phyloP scores from a whole-genome alignment of 2,329 filamentous ascomycete species.

The Diaporthe sp. region DNA sequence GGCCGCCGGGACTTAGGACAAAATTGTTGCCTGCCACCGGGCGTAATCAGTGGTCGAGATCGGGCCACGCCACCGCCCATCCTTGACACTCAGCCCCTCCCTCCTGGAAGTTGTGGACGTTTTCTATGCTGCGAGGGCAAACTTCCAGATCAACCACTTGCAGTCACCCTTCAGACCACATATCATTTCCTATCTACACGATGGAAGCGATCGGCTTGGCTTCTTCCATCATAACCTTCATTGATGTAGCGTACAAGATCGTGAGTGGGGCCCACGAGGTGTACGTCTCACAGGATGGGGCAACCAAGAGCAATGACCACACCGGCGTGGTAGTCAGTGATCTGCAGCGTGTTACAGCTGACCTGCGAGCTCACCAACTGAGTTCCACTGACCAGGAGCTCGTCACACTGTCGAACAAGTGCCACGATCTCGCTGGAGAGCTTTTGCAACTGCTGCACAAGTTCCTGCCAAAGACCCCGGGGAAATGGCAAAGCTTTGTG shows the following conservation, averaged over 20 bases:
- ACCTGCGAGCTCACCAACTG: not conserved
- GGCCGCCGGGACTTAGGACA: not conserved
- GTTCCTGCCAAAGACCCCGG: constrained; percentile 4
- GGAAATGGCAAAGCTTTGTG: constrained; percentile 27
- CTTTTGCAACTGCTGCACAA: constrained; percentile 9
- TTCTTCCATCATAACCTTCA: constrained; percentile 26
- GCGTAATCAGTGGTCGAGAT: not conserved
- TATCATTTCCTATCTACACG: no score
- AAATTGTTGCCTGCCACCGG: not conserved
- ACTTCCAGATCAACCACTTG: no score
- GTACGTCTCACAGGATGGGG: constrained; percentile 2
- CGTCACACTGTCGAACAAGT: not conserved
- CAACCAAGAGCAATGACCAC: constrained; percentile 4
- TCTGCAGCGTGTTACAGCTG: constrained; percentile 7
- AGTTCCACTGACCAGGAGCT: not conserved
- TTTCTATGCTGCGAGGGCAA: not conserved
- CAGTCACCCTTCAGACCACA: no score
- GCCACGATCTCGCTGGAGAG: not conserved
- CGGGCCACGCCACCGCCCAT: not conserved
- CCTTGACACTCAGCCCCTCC: not conserved
- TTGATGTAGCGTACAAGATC: constrained; percentile 19
- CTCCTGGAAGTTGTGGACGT: not conserved
- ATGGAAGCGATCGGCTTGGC: constrained; percentile 19
- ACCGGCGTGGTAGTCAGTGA: constrained; percentile 22
- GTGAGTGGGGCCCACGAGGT: not conserved